Evolutionary conservation across 805 yeast genomes (phyloP), one percentile per base, ranked within the genome.

Genomic region (Lipomyces spencermartinsiae): DNA sequence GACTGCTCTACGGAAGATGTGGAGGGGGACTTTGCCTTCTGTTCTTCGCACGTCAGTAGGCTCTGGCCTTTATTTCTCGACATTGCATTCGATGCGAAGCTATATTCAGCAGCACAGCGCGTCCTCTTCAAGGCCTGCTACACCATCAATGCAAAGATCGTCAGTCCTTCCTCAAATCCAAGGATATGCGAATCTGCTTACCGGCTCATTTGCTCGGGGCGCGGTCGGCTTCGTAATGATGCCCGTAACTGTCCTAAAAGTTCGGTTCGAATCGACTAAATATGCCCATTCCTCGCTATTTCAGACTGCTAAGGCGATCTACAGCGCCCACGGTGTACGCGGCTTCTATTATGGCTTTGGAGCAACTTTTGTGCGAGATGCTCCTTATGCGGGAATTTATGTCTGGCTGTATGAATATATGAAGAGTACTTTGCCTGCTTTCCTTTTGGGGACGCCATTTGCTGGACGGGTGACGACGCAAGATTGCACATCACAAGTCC

Each of bases 1-100:
- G 54, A 73, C 5, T 70, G 69, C 22, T 60, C 71, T 33, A 67
- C 77, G 9, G 16, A 49, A 71, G 33, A 81, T 93, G 53, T 95
- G 99, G 99, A 84, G 97, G 64, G 99, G 99, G 0, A 94, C 97
- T 0, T 74, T 93, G 51, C 97, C 99, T 0, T 91, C 97, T 25
- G 93, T 96, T 0, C 74, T 94, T 33, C 83, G 99, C 68, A 94
- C 97, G 0, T 92, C 97, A 0, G 82, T 92, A 12, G 99, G 99
- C 0, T 90, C 96, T 56, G 97, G 95, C 0, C 79, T 95, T 43
- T 95, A 95, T 75, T 83, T 95, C 63, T 85, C 97, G 0, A 83
- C 89, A 16, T 80, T 95, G 64, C 90, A 92, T 67, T 73, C 83
- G 4, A 80, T 88, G 64, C 82, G 98, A 67, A 53, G 34, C 14